These are phyloP conservation scores for Rhizopogon vulgaris DNA, from an alignment of 768 basidiomycete species.

Conservation along the genomic window DNA sequence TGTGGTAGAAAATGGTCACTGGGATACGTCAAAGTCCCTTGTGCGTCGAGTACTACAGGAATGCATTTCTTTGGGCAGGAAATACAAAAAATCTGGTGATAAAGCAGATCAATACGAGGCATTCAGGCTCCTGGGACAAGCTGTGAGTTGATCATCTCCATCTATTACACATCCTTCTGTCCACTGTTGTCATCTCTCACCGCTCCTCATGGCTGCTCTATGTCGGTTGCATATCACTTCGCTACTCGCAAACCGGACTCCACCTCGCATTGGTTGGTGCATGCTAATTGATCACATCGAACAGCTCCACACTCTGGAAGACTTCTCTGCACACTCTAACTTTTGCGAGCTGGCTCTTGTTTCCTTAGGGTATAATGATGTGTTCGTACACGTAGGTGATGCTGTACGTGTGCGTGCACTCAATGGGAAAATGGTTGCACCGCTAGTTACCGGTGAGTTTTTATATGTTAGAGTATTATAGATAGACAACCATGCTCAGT, in stretches of 20 bases:
- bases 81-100: conserved; percentile 46
- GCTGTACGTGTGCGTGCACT: conserved; percentile 69
- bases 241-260: not conserved
- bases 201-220: not conserved
- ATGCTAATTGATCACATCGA: not conserved
- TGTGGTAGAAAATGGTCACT: conserved; percentile 55
- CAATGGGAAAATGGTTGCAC: conserved; percentile 69
- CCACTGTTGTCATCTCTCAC: no score
- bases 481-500: not conserved
- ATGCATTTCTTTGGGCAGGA: conserved; percentile 76
- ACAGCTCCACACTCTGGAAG: conserved; percentile 76
- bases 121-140: conserved; percentile 72
- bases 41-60: conserved; percentile 66
- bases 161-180: conserved; percentile 11
- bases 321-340: conserved; percentile 86
- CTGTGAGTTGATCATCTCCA: conserved; percentile 34
- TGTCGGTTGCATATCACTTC: not conserved
- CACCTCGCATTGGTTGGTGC: not conserved
- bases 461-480: not conserved
- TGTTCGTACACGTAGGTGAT: conserved; percentile 87
- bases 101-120: conserved; percentile 74
- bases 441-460: conserved; percentile 64
- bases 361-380: conserved; percentile 63
- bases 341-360: conserved; percentile 83
- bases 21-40: conserved; percentile 84